Conservation (phyloP, 257 asterid genomes). For the Salvia hispanica region DNA sequence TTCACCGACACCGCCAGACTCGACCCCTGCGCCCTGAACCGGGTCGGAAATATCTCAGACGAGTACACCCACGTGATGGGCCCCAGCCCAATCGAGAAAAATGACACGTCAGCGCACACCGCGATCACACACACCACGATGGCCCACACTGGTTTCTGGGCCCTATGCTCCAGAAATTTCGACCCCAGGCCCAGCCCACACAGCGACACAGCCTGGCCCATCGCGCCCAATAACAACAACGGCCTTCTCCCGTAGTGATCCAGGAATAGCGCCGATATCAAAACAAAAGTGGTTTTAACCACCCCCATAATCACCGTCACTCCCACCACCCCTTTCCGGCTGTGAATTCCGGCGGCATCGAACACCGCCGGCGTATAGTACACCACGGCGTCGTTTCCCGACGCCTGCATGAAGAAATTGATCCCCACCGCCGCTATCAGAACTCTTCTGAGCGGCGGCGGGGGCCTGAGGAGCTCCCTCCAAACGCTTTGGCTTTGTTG, state of each 20-base stretch:
- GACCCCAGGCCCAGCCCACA: slow-evolving; percentile 72
- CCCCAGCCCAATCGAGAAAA: slow-evolving; percentile 90
- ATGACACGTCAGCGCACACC: slow-evolving; percentile 75
- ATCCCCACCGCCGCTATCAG: slow-evolving; percentile 71
- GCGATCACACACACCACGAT: slow-evolving; percentile 66
- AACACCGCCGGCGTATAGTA: slow-evolving; percentile 87
- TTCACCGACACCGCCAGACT: slow-evolving; percentile 68
- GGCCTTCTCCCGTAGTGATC: slow-evolving; percentile 84
- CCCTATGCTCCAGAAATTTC: slow-evolving; percentile 42
- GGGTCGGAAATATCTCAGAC: slow-evolving; percentile 63
- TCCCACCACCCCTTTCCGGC: slow-evolving; percentile 52
- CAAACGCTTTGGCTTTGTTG: slow-evolving; percentile 65
- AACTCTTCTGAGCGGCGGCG: slow-evolving; percentile 55
- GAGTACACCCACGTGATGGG: slow-evolving; percentile 92
- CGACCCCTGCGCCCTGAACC: slow-evolving; percentile 78
- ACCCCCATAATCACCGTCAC: slow-evolving; percentile 76
- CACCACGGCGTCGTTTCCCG: slow-evolving; percentile 84
- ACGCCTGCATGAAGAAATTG: slow-evolving; percentile 92
- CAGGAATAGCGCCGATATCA: slow-evolving; percentile 69
- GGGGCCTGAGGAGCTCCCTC: slow-evolving; percentile 62
- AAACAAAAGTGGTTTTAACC: slow-evolving; percentile 60
- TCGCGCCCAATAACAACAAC: slow-evolving; percentile 56
- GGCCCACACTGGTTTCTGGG: slow-evolving; percentile 69
- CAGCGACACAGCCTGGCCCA: slow-evolving; percentile 58
- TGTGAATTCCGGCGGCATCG: slow-evolving; percentile 64